A percentile compares a stretch with the other conserved stretches of the same genome.
Evolutionary conservation across 2,329 filamentous ascomycete species (phyloP).

Genomic region (Claviceps sp.): DNA sequence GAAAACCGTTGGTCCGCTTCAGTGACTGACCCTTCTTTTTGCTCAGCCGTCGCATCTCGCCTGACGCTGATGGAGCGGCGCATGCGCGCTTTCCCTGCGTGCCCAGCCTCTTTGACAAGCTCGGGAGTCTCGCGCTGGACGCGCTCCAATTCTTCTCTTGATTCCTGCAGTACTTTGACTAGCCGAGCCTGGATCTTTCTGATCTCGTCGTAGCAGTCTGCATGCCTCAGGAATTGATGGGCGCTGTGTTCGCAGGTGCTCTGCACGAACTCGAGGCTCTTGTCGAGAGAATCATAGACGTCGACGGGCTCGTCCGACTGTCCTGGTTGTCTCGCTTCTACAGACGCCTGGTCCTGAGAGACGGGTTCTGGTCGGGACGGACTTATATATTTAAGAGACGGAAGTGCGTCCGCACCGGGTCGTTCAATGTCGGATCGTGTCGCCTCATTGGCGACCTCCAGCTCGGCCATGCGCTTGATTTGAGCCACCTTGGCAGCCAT

Average conservation of each 20-base stretch:
- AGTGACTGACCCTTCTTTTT: constrained; percentile 15
- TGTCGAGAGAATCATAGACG: constrained; percentile 62
- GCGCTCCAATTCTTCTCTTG: constrained; percentile 45
- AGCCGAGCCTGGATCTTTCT: constrained; percentile 54
- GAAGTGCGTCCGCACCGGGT: constrained; percentile 17
- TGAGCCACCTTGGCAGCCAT: constrained; percentile 65
- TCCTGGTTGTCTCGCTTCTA: background rate
- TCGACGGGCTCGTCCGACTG: constrained; percentile 19
- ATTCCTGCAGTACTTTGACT: constrained; percentile 45
- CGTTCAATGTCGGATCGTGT: constrained; percentile 24
- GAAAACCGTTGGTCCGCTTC: constrained; percentile 13
- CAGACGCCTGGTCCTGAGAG: constrained; percentile 11
- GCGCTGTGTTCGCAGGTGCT: constrained; percentile 73
- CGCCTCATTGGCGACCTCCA: constrained; percentile 41
- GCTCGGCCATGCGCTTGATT: constrained; percentile 45
- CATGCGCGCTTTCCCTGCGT: constrained; percentile 30
- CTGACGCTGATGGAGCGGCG: constrained; percentile 41
- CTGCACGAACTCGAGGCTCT: constrained; percentile 66
- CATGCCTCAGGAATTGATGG: constrained; percentile 78
- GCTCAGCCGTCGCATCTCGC: constrained; percentile 24
- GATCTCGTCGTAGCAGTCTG: constrained; percentile 70
- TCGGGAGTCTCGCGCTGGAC: constrained; percentile 39
- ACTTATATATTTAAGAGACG: constrained; percentile 27
- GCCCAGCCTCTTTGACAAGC: constrained; percentile 23
- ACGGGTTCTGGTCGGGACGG: constrained; percentile 20